A percentile compares a stretch with the other conserved stretches of the same genome.
phyloP scores from a whole-genome alignment of 345 rosid genomes.

The Cardamine chenopodiifolia region DNA sequence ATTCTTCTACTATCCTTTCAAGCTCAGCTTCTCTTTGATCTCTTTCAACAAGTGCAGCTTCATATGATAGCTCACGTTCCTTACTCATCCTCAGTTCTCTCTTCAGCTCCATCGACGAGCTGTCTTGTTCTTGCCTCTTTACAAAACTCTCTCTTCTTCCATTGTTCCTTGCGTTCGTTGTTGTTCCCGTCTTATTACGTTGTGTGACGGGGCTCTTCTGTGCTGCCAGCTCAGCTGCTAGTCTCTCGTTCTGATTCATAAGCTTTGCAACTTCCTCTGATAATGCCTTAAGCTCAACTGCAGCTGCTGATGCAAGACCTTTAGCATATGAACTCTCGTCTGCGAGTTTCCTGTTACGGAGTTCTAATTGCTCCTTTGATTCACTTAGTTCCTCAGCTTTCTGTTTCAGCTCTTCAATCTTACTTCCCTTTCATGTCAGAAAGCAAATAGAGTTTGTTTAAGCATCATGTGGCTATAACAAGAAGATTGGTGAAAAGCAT shows the following conservation, averaged over 20 bases:
- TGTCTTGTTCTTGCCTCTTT: slow-evolving; percentile 71
- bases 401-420: slow-evolving; percentile 79
- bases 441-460: slow-evolving; percentile 16
- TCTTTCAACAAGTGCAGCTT: slow-evolving; percentile 77
- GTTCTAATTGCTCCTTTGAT: slow-evolving; percentile 71
- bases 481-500: slow-evolving; percentile 13
- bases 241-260: slow-evolving; percentile 85
- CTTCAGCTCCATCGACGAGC: slow-evolving; percentile 66
- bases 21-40: slow-evolving; percentile 83
- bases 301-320: slow-evolving; percentile 99
- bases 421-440: slow-evolving; percentile 51
- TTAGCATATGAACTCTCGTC: slow-evolving; percentile 98
- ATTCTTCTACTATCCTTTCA: slow-evolving; percentile 78
- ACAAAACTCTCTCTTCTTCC: slow-evolving; percentile 52
- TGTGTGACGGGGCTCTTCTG: slow-evolving; percentile 60
- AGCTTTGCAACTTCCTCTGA: slow-evolving; percentile 97
- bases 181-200: slow-evolving; percentile 53
- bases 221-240: slow-evolving; percentile 69
- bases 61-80: slow-evolving; percentile 84
- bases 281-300: slow-evolving; percentile 98
- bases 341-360: slow-evolving; percentile 74
- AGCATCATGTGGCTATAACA: slow-evolving; percentile 18
- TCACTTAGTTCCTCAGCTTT: slow-evolving; percentile 59
- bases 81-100: slow-evolving; percentile 74
- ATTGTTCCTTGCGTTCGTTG: slow-evolving; percentile 60